Evolutionary conservation across 352 stramenopile species (phyloP).

Genomic region (Pythium phragmiticola): DNA sequence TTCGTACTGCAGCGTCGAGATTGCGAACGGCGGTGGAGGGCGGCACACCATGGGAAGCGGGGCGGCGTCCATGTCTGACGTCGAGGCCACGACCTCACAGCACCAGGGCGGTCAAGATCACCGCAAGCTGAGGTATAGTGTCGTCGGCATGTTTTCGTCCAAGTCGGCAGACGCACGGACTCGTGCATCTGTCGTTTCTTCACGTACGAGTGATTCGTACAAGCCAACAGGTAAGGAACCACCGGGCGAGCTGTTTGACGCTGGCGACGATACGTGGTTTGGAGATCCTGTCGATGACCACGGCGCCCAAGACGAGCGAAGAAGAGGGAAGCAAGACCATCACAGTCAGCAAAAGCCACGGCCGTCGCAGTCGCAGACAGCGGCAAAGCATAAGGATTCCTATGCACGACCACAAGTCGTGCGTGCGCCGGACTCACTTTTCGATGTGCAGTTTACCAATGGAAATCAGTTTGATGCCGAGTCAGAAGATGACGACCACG

Average conservation of each 20-base stretch:
- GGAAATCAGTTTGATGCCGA: constrained; percentile 15
- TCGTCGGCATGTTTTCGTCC: constrained; percentile 20
- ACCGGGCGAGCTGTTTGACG: constrained; percentile 44
- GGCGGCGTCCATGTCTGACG: constrained; percentile 10
- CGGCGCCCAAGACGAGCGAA: neutral
- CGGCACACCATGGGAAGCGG: neutral
- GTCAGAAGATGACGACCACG: constrained; percentile 3
- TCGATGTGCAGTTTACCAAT: constrained; percentile 26
- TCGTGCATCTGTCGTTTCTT: neutral
- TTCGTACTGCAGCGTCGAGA: constrained; percentile 34
- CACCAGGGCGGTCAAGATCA: neutral
- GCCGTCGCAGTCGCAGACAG: neutral
- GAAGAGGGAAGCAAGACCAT: neutral
- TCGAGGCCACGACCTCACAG: neutral
- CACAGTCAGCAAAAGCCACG: neutral
- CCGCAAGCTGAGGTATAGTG: constrained; percentile 10
- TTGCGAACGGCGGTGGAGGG: constrained; percentile 21
- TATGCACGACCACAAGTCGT: constrained; percentile 11
- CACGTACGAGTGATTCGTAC: constrained; percentile 11
- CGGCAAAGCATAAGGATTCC: neutral
- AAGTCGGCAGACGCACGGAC: constrained; percentile 8
- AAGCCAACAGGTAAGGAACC: neutral
- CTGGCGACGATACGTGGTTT: constrained; percentile 63
- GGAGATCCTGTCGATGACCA: constrained; percentile 34
- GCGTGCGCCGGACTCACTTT: constrained; percentile 15